These are phyloP conservation scores for Pythium grandisporangium DNA, from an alignment of 352 stramenopile genomes.

Conservation along the genomic window DNA sequence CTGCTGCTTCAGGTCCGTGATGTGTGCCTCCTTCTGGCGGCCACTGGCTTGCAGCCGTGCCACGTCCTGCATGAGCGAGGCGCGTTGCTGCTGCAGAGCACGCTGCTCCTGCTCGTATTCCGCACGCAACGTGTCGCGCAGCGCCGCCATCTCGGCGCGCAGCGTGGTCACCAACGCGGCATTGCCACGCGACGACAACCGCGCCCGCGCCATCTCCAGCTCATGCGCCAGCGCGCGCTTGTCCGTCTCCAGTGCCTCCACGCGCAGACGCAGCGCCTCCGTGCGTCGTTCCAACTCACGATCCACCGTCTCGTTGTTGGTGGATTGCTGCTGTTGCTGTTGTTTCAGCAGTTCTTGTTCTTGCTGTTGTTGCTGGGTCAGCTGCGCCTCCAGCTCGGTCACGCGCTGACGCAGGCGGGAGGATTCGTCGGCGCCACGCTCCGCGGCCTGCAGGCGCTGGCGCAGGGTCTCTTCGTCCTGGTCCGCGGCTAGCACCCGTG, in stretches of 20 bases:
- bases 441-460: too few relatives aligned
- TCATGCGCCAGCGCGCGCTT: slow-evolving; percentile 17
- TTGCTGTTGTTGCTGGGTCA: too few relatives aligned
- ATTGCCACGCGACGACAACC: slow-evolving; percentile 38
- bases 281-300: slow-evolving; percentile 1
- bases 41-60: slow-evolving; percentile 20
- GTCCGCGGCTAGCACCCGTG: slow-evolving; percentile 38
- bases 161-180: slow-evolving; percentile 49
- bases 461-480: slow-evolving; percentile 34
- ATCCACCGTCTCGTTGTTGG: slow-evolving; percentile 10
- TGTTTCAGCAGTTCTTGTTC: slow-evolving; percentile 21
- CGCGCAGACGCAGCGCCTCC: slow-evolving; percentile 21
- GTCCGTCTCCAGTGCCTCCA: slow-evolving; percentile 15
- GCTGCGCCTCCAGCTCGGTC: too few relatives aligned
- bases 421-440: not conserved
- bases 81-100: slow-evolving; percentile 22
- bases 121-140: slow-evolving; percentile 47
- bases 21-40: slow-evolving; percentile 32
- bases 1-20: slow-evolving; percentile 34
- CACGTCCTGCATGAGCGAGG: slow-evolving; percentile 33
- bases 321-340: too few relatives aligned
- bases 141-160: slow-evolving; percentile 36
- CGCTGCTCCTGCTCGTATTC: slow-evolving; percentile 65
- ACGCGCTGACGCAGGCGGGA: too few relatives aligned
- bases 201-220: slow-evolving; percentile 23